Conservation (phyloP, 2,329 filamentous ascomycete genomes). For the Trichophyton verrucosum region DNA sequence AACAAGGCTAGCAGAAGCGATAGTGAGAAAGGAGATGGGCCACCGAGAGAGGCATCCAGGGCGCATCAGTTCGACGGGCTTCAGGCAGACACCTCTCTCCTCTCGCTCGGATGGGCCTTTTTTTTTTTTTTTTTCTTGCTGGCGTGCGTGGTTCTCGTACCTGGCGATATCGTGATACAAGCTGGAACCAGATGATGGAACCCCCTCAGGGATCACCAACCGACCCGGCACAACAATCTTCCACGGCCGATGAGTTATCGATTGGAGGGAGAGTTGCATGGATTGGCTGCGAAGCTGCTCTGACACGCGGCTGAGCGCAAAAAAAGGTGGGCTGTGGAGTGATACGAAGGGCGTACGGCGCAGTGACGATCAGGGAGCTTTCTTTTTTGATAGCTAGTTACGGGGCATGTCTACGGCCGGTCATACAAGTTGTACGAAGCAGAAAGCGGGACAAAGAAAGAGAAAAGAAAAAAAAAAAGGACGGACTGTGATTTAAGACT, state of each 20-base stretch:
- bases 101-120: no score
- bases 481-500: neutral
- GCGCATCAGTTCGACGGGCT: neutral
- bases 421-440: neutral
- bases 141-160: neutral
- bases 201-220: neutral
- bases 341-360: neutral
- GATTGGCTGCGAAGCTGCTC: no score
- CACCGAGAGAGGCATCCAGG: neutral
- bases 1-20: no score
- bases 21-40: no score
- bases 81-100: no score
- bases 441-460: neutral
- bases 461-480: neutral
- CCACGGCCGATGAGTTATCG: neutral
- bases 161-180: neutral
- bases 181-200: neutral
- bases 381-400: neutral
- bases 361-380: neutral
- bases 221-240: neutral
- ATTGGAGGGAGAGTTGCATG: no score
- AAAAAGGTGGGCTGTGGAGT: neutral
- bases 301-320: neutral
- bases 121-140: no score
- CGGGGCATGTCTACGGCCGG: neutral